Base-by-base conservation (phyloP, 768 basidiomycete species). In the Mycena pura region DNA sequence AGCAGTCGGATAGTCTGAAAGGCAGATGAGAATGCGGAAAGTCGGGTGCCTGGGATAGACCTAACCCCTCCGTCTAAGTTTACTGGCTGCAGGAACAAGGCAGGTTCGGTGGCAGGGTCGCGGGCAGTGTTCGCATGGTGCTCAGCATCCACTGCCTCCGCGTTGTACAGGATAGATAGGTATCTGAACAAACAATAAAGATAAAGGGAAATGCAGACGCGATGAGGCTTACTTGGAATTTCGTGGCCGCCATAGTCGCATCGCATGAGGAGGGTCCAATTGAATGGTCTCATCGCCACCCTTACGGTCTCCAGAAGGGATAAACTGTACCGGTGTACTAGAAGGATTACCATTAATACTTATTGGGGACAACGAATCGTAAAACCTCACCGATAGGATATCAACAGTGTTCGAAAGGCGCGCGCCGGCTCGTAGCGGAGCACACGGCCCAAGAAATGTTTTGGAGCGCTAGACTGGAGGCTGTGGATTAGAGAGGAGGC, bases 401-500 rank as follows among this genome's bases (percentile, higher is more conserved):
- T 77, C 56, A 91, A 77, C 21, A 94, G 76, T 29, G 90, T 86
- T 64, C 89, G 84, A 66, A 88, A 89, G 14, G 91, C 90, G 60
- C 90, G 84, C 14, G 92, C 92, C 22, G 83, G 85, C 64, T 94
- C 92, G 60, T 86, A 93, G 41, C 92, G 91, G 63, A 94, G 76
- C 57, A 79, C 78, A 39, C 91, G 84, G 46, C 92, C 92, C 65
- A 91, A 74, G 70, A 92, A 92, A 10, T 81, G 87, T 67, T 82
- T 85, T 14, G 85, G 86, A 14, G 80, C 70, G 25, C 75, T 76
- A 60, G 82, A 74, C 53, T 85, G 86, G 43, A 93, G 80, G 14
- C 80, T 85, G 44, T 84, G 73, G 52, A 93, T 85, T 61, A 92
- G 77, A 41, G 74, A 72, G 21, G 83, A 77, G 1, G 91, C 90